These are phyloP conservation scores for Gardenia jasminoides DNA, from an alignment of 257 asterid genomes.

Conservation along the genomic window DNA sequence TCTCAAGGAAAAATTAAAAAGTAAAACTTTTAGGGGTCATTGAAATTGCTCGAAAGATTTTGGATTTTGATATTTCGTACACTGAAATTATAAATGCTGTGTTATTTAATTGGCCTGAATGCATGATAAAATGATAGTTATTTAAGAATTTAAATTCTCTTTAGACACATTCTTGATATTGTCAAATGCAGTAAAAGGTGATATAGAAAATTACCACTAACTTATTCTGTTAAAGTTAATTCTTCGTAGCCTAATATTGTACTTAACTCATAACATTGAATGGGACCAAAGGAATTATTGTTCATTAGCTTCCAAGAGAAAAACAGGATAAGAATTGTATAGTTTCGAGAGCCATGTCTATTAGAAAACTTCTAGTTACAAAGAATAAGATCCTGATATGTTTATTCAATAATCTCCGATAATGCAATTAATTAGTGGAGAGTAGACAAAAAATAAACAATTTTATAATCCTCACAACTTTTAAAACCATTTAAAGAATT, in stretches of 20 bases:
- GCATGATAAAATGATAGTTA: too few species aligned
- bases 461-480: constrained; percentile 10
- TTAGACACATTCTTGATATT: too few species aligned
- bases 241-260: background rate
- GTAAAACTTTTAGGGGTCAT: background rate
- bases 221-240: background rate
- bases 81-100: too few species aligned
- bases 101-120: too few species aligned
- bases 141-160: background rate
- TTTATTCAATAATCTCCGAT: background rate
- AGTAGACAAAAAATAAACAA: background rate
- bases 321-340: background rate
- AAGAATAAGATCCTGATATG: background rate
- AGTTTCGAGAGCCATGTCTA: background rate
- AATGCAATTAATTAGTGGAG: constrained; percentile 1
- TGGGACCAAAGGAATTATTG: background rate
- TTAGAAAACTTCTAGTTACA: background rate
- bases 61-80: background rate
- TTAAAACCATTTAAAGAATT: background rate
- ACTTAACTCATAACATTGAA: background rate
- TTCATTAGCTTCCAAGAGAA: background rate
- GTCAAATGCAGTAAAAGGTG: too few species aligned
- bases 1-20: background rate
- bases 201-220: background rate
- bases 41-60: background rate